Evolutionary conservation across 352 stramenopile species (phyloP).

Genomic region (Phytophthora pinifolia): DNA sequence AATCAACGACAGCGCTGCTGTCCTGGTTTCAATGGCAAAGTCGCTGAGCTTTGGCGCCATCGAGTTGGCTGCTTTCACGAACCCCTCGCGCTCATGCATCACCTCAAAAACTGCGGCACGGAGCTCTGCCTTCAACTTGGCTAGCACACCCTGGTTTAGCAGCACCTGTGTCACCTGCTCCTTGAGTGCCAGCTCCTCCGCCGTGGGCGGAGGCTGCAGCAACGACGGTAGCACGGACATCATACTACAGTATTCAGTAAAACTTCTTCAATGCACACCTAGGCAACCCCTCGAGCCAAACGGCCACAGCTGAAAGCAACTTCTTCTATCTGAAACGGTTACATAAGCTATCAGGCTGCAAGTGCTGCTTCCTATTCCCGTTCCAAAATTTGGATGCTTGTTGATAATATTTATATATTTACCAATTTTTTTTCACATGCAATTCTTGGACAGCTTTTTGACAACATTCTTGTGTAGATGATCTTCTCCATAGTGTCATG

Average conservation of each 20-base stretch:
- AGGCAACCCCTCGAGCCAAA: conserved; percentile 20
- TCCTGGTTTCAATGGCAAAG: conserved; percentile 32
- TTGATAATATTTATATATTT: conserved; percentile 24
- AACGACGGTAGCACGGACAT: conserved; percentile 23
- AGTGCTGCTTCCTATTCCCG: conserved; percentile 13
- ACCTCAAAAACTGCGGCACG: conserved; percentile 75
- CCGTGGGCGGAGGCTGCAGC: conserved; percentile 31
- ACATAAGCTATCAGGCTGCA: background rate
- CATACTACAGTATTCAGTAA: conserved; percentile 13
- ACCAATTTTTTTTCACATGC: conserved; percentile 10
- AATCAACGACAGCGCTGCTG: conserved; percentile 51
- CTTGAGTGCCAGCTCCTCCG: conserved; percentile 67
- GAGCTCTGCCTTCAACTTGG: conserved; percentile 79
- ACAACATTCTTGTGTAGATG: conserved; percentile 2
- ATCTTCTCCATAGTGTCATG: conserved; percentile 11
- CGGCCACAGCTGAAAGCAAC: conserved; percentile 6
- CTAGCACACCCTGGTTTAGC: conserved; percentile 61
- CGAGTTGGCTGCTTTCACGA: conserved; percentile 13
- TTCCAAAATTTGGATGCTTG: conserved; percentile 12
- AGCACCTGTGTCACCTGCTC: conserved; percentile 58
- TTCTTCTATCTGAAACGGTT: background rate
- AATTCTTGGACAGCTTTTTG: conserved; percentile 1
- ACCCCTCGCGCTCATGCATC: conserved; percentile 53
- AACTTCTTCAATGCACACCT: background rate
- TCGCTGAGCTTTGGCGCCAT: conserved; percentile 25